Conservation (phyloP, 2,329 filamentous ascomycete species). For the Fusarium sterilihyphosum region DNA sequence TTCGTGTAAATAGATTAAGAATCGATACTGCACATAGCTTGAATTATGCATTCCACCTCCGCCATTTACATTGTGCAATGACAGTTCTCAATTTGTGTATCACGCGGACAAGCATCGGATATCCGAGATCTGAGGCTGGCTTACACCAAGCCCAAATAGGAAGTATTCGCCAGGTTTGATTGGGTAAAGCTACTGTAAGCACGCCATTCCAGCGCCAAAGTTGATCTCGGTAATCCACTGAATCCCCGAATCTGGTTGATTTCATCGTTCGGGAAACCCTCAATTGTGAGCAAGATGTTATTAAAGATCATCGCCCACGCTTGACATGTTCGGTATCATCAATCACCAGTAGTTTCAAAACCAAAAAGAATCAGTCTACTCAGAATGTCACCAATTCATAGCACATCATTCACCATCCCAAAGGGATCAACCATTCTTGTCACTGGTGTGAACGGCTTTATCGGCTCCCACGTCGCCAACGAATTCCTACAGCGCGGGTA, state of each 20-base stretch:
- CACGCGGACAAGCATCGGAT: not conserved
- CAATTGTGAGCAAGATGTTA: not conserved
- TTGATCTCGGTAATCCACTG: not conserved
- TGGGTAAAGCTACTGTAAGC: not conserved
- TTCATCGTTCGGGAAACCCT: not conserved
- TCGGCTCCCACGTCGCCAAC: not conserved
- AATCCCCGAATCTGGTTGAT: not conserved
- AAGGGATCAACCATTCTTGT: not conserved
- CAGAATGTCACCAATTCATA: not conserved
- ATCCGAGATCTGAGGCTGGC: not conserved
- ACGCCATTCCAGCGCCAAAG: not conserved
- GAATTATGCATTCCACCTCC: rapidly evolving
- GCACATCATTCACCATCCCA: not conserved
- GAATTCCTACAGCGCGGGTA: not conserved
- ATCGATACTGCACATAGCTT: not conserved
- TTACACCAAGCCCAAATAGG: not conserved
- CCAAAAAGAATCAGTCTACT: not conserved
- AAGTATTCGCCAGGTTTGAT: rapidly evolving
- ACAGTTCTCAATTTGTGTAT: not conserved
- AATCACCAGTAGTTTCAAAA: rapidly evolving
- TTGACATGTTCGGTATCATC: rapidly evolving
- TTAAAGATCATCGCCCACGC: rapidly evolving
- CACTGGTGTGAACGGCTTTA: not conserved
- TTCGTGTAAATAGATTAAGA: not conserved
- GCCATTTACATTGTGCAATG: rapidly evolving